Evolutionary conservation across 495 filamentous ascomycete genomes (phyloP).

Genomic region (Neurospora sp.): DNA sequence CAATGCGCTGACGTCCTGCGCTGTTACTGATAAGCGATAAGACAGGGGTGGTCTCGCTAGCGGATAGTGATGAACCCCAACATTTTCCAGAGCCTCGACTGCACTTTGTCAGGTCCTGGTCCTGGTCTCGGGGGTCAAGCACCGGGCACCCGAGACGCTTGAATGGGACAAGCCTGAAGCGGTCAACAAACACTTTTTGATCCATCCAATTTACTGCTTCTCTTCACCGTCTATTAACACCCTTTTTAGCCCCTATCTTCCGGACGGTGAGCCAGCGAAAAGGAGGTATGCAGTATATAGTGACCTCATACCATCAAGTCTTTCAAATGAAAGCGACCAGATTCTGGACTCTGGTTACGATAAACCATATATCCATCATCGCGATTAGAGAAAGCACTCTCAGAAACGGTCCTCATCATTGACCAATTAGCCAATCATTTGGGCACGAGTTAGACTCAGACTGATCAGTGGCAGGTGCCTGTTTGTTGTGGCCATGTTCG

Average conservation of each 20-base stretch:
- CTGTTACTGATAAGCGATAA: not conserved
- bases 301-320: not conserved
- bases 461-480: not conserved
- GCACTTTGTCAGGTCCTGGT: not conserved
- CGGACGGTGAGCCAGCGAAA: not conserved
- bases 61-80: not conserved
- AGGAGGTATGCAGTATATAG: not conserved
- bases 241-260: not conserved
- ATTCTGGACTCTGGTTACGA: not conserved
- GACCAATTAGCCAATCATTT: constrained; percentile 7
- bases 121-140: not conserved
- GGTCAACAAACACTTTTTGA: not conserved
- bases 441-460: constrained; percentile 13
- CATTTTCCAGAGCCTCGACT: not conserved
- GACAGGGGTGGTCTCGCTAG: not conserved
- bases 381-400: not conserved
- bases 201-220: not conserved
- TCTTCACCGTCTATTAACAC: not conserved
- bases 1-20: not conserved
- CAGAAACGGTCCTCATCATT: not conserved
- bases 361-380: not conserved
- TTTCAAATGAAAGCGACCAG: too few relatives aligned
- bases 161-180: not conserved
- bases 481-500: not conserved
- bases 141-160: not conserved